Evolutionary conservation across 2,329 filamentous ascomycete genomes (phyloP), one percentile per base, ranked within the genome.

Genomic region (Polytolypa hystricis): DNA sequence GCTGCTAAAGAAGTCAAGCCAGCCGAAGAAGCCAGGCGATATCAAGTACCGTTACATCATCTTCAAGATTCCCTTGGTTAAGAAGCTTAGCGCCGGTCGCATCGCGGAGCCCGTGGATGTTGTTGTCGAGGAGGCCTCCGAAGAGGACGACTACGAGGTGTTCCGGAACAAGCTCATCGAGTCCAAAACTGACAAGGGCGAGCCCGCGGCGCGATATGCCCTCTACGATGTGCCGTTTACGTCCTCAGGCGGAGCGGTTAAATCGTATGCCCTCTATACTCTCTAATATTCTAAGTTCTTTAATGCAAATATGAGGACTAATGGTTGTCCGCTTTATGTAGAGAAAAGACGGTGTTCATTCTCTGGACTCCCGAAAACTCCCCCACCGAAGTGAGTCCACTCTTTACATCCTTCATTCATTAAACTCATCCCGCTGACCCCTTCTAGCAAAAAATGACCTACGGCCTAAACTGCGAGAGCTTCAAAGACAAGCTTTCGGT

Each of bases 331-430:
- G 21, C n/a, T n/a, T 7, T n/a, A 7, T 42, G 35, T 37, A 68
- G 66, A 50, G 65, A 57, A 57, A 69, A 69, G 56, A 69, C 69
- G 46, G 53, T 66, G 39, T 69, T 69, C 57, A 68, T 69, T 47
- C 66, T 62, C 41, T 66, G 63, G 63, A 61, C 64, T 30, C 63
- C 63, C 37, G 47, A 42, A 37, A 57, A 58, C 1, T 54, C 60
- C 34, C 50, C 60, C 33, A 61, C 55, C 35, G 52, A 59, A 43
- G 63, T 66, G 56, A 51, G 59, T 50, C 7, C 25, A 29, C 33
- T 25, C 20, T 35, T 5, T 9, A 12, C 19, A 8, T 33, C 32
- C 28, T 14, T 27, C 27, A 12, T 15, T 12, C 18, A 14, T 8
- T 17, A 19, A 12, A 12, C 6, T n/a, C 33, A 30, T 34, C 30